These are phyloP conservation scores for Debaryomyces fabryi DNA, from an alignment of 1,139 yeast genomes.

Conservation along the genomic window DNA sequence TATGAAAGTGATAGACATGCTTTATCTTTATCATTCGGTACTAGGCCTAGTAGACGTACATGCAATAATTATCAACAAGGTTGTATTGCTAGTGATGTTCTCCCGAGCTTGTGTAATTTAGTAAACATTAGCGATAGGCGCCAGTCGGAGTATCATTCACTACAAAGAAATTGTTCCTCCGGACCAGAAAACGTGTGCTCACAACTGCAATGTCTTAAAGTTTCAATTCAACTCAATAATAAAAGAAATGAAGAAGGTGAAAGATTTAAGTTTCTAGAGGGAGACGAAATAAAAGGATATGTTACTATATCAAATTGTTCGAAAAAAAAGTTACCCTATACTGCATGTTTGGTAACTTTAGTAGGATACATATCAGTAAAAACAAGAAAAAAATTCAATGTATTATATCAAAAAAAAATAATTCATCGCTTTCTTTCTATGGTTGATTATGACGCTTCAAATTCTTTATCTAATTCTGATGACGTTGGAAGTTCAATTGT, in stretches of 20 bases:
- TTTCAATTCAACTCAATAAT: no score
- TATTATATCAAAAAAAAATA: not conserved
- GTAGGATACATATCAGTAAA: not conserved
- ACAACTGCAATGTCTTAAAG: not conserved
- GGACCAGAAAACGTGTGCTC: no score
- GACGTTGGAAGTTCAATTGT: not conserved
- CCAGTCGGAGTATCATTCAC: no score
- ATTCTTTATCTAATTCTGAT: not conserved
- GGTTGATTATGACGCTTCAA: constrained; percentile 1
- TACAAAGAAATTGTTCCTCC: no score
- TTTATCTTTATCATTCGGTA: not conserved
- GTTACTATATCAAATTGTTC: not conserved
- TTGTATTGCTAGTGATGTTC: not conserved
- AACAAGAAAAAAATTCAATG: no score
- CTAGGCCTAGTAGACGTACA: not conserved
- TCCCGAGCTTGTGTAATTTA: not conserved
- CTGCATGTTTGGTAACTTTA: not conserved
- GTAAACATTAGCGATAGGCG: no score
- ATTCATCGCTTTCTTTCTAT: not conserved
- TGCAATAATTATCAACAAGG: not conserved
- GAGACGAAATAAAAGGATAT: not conserved
- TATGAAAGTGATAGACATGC: not conserved
- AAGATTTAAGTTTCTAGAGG: constrained; percentile 38
- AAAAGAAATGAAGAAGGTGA: not conserved
- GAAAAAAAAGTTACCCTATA: not conserved